phyloP scores from a whole-genome alignment of 495 filamentous ascomycete species.

The Staphylotrichum longicolle region DNA sequence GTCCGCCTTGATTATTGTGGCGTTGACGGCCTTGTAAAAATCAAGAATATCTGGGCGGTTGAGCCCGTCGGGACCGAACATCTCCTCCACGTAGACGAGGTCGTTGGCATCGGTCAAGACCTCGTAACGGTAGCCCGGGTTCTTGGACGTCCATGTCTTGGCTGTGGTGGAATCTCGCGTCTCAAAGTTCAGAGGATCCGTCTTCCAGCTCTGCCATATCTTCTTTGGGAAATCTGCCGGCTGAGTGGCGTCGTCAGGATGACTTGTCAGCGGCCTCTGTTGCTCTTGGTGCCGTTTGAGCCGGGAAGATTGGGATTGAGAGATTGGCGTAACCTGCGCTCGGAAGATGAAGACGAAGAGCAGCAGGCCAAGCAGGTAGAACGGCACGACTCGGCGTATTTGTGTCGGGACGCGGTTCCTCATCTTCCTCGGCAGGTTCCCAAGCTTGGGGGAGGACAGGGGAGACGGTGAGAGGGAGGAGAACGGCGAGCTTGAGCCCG shows the following conservation, averaged over 20 bases:
- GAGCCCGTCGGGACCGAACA: slow-evolving; percentile 52
- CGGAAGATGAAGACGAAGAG: no score
- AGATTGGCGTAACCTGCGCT: no score
- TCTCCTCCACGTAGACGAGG: slow-evolving; percentile 53
- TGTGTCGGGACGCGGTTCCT: slow-evolving; percentile 35
- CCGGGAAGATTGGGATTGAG: no score
- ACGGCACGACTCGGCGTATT: slow-evolving; percentile 29
- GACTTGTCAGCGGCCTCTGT: slow-evolving; percentile 1
- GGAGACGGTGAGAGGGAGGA: slow-evolving; percentile 31
- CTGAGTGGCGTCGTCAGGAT: not conserved
- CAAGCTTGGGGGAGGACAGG: slow-evolving; percentile 16
- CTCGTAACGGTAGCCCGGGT: slow-evolving; percentile 59
- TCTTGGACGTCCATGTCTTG: slow-evolving; percentile 55
- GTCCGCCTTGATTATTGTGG: slow-evolving; percentile 59
- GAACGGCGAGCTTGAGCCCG: slow-evolving; percentile 24
- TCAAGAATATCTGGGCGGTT: slow-evolving; percentile 59
- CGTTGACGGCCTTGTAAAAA: slow-evolving; percentile 51
- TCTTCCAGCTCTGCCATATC: slow-evolving; percentile 67
- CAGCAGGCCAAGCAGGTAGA: slow-evolving; percentile 21
- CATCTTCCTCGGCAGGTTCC: slow-evolving; percentile 22
- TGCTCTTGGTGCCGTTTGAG: no score
- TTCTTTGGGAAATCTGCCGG: slow-evolving; percentile 27
- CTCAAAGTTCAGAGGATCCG: slow-evolving; percentile 53
- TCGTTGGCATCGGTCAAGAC: slow-evolving; percentile 60
- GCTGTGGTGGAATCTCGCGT: slow-evolving; percentile 50